Percentiles rank a stretch among this genome's conserved stretches.
phyloP scores from a whole-genome alignment of 768 basidiomycete species.

The Vararia minispora region DNA sequence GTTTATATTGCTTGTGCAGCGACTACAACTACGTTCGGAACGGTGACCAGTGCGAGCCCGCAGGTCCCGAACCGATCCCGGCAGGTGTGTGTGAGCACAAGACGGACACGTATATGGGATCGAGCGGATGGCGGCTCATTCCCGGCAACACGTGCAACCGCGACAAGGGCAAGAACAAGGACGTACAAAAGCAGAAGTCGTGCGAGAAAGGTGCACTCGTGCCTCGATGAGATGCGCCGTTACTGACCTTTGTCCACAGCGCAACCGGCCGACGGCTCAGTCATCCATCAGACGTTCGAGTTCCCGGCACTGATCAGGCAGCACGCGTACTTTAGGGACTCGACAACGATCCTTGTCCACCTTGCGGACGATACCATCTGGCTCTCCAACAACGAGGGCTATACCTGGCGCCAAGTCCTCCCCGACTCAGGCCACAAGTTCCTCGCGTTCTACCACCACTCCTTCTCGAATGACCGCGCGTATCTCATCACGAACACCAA shows the following conservation, averaged over 20 bases:
- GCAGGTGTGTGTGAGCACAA: slow-evolving; percentile 53
- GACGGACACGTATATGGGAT: slow-evolving; percentile 65
- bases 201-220: slow-evolving; percentile 56
- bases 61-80: slow-evolving; percentile 82
- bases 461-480: slow-evolving; percentile 67
- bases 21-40: slow-evolving; percentile 85
- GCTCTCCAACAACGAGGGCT: slow-evolving; percentile 95
- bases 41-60: slow-evolving; percentile 66
- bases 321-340: slow-evolving; percentile 77
- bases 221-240: background rate
- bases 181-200: slow-evolving; percentile 54
- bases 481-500: slow-evolving; percentile 72
- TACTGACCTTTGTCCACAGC: slow-evolving; percentile 30
- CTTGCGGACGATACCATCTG: slow-evolving; percentile 70
- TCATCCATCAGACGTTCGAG: slow-evolving; percentile 65
- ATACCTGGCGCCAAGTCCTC: slow-evolving; percentile 68
- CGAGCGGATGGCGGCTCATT: slow-evolving; percentile 85
- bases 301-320: slow-evolving; percentile 61
- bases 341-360: slow-evolving; percentile 77
- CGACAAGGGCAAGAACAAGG: slow-evolving; percentile 50
- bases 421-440: slow-evolving; percentile 56
- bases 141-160: slow-evolving; percentile 83
- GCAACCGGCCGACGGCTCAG: slow-evolving; percentile 66
- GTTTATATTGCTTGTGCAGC: slow-evolving; percentile 27
- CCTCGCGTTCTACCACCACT: slow-evolving; percentile 81